Evolutionary conservation across 371 early-diverging fungal species (phyloP).

Genomic region (Syncephalis plumigaleata): DNA sequence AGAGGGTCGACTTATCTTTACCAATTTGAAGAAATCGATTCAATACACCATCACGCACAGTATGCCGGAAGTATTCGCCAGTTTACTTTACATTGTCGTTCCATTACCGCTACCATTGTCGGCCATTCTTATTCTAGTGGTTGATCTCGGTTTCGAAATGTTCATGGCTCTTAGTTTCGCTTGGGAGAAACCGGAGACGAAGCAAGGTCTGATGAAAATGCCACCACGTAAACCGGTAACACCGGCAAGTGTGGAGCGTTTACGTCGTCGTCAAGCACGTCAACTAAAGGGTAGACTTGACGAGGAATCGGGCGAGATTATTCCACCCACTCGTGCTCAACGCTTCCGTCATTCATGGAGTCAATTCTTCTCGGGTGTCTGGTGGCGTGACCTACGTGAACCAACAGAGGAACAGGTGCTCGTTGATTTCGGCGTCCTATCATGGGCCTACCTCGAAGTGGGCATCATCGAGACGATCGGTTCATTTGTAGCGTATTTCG

Average conservation of each 20-base stretch:
- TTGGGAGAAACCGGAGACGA: constrained; percentile 78
- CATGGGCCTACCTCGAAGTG: constrained; percentile 73
- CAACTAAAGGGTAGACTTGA: constrained; percentile 24
- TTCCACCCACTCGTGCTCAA: constrained; percentile 13
- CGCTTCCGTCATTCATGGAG: constrained; percentile 15
- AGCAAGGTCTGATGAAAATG: constrained; percentile 63
- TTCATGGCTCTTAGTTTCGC: constrained; percentile 76
- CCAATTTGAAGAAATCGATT: constrained; percentile 87
- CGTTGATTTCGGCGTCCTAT: constrained; percentile 67
- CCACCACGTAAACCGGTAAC: constrained; percentile 83
- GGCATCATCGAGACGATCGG: constrained; percentile 72
- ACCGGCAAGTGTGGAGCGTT: constrained; percentile 39
- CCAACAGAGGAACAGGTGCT: constrained; percentile 61
- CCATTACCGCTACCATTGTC: constrained; percentile 76
- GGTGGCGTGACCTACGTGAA: constrained; percentile 45
- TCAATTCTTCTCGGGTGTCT: constrained; percentile 25
- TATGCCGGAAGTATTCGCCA: constrained; percentile 64
- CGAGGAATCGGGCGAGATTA: constrained; percentile 23
- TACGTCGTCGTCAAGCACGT: constrained; percentile 30
- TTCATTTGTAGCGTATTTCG: constrained; percentile 53
- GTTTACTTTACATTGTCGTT: constrained; percentile 66
- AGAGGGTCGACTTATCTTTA: constrained; percentile 89
- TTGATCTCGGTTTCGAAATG: constrained; percentile 90
- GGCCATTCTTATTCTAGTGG: constrained; percentile 70
- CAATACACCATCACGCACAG: constrained; percentile 84